These are phyloP conservation scores for Smallanthus sonchifolius DNA, from an alignment of 129 eudicot genomes.

Conservation along the genomic window DNA sequence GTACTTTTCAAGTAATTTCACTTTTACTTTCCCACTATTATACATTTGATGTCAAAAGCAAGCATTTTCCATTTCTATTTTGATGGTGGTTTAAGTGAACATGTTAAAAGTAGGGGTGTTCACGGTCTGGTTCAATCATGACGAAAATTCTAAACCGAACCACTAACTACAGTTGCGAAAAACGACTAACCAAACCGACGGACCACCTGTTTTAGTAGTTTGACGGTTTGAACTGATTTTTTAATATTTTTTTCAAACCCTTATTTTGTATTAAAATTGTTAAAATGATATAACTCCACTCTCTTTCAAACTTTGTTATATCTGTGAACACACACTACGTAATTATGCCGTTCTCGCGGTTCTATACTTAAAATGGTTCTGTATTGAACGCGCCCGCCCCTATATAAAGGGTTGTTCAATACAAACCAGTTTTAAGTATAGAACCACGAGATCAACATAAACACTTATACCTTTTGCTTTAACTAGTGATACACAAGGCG, in stretches of 20 bases:
- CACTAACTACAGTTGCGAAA: background rate
- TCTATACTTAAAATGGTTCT: too few species aligned
- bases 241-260: background rate
- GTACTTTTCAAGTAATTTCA: background rate
- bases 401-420: background rate
- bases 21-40: background rate
- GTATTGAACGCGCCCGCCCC: too few species aligned
- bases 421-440: background rate
- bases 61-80: background rate
- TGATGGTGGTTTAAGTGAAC: background rate
- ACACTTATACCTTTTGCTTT: background rate
- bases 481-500: background rate
- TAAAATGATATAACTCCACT: background rate
- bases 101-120: background rate
- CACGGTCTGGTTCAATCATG: background rate
- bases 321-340: too few species aligned
- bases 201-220: background rate
- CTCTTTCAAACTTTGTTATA: too few species aligned
- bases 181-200: background rate
- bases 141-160: background rate
- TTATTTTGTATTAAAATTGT: background rate
- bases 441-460: background rate
- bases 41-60: background rate
- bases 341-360: too few species aligned
- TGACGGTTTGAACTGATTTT: background rate